A percentile compares a stretch with the other conserved stretches of the same genome.
Evolutionary conservation across 2,329 filamentous ascomycete species (phyloP).

Genomic region (Ramularia endophylla): DNA sequence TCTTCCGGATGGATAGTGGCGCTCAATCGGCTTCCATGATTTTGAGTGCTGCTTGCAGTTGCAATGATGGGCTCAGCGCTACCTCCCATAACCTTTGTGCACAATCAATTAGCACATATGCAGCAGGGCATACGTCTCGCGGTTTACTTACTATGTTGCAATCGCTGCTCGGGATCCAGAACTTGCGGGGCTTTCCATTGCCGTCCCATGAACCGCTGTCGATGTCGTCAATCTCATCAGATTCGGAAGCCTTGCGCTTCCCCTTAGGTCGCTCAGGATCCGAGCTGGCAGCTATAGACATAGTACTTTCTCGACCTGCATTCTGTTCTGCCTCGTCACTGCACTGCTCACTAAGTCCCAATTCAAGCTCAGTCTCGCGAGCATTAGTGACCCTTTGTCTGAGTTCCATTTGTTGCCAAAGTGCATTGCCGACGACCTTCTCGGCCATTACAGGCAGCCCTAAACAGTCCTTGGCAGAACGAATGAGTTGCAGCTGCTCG

Average conservation of each 20-base stretch:
- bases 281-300: constrained; percentile 23
- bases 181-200: constrained; percentile 50
- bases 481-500: constrained; percentile 53
- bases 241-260: constrained; percentile 35
- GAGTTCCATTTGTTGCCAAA: constrained; percentile 54
- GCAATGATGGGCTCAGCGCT: constrained; percentile 48
- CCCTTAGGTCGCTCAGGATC: constrained; percentile 33
- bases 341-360: constrained; percentile 44
- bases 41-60: constrained; percentile 37
- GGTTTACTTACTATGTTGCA: constrained; percentile 35
- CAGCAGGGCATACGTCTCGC: no score
- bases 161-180: constrained; percentile 52
- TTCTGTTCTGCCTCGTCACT: constrained; percentile 27
- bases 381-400: constrained; percentile 51
- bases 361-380: constrained; percentile 45
- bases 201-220: constrained; percentile 49
- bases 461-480: constrained; percentile 45
- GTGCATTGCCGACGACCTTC: constrained; percentile 48
- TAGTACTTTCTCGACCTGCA: constrained; percentile 21
- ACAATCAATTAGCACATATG: constrained; percentile 25
- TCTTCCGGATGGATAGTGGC: constrained; percentile 50
- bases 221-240: constrained; percentile 18
- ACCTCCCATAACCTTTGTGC: constrained; percentile 43
- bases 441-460: constrained; percentile 51
- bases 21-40: constrained; percentile 43